These are phyloP conservation scores for Closterium sp. DNA, from an alignment of 139 green algal species.

Conservation along the genomic window DNA sequence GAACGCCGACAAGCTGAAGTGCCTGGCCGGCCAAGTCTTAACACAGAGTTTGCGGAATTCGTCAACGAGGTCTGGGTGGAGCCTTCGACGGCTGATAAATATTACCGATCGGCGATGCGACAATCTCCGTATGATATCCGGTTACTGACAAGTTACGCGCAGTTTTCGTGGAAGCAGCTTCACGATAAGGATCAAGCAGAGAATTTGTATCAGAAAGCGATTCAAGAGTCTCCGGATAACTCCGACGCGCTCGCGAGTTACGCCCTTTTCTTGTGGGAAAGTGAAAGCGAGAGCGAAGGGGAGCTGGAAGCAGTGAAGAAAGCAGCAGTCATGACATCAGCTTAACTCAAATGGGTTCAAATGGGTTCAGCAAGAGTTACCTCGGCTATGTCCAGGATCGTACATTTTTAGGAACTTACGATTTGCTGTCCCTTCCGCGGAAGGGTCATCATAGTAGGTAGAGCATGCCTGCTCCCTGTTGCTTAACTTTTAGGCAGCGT, in stretches of 20 bases:
- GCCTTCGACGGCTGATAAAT: constrained; percentile 3
- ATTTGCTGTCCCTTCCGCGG: background rate
- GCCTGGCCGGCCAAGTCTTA: background rate
- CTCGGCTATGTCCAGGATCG: background rate
- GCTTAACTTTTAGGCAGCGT: background rate
- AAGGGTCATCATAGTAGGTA: background rate
- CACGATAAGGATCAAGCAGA: constrained; percentile 17
- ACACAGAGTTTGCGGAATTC: background rate
- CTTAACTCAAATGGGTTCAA: background rate
- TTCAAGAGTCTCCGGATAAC: constrained; percentile 20
- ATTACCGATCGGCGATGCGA: constrained; percentile 5
- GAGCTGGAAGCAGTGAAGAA: constrained; percentile 2
- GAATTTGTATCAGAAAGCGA: constrained; percentile 6
- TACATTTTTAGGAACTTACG: background rate
- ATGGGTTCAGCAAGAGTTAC: background rate
- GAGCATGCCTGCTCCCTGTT: background rate
- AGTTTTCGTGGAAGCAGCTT: constrained; percentile 21
- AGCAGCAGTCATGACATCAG: background rate
- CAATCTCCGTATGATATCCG: background rate
- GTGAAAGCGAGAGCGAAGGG: constrained; percentile 26
- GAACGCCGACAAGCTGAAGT: background rate
- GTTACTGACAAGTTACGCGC: constrained; percentile 1
- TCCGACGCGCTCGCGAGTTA: constrained; percentile 26
- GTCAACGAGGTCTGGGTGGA: constrained; percentile 6
- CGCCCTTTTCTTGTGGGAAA: constrained; percentile 29